phyloP scores from a whole-genome alignment of 2,329 filamentous ascomycete species.

The Hyphodiscus sp. region DNA sequence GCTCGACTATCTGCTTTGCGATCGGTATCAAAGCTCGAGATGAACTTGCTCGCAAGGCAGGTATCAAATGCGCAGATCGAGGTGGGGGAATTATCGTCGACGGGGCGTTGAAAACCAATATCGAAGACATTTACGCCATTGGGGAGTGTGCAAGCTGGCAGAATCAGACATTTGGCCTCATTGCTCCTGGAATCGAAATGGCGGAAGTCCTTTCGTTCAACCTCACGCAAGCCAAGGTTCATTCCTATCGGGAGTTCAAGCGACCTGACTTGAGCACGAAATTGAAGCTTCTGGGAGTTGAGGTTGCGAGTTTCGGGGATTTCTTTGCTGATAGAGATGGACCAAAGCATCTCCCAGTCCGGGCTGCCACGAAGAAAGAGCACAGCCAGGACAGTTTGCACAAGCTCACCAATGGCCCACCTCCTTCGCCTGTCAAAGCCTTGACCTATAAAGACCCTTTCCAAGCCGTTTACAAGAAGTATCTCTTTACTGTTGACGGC shows the following conservation, averaged over 20 bases:
- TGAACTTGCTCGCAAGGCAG: slow-evolving; percentile 62
- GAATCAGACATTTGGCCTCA: slow-evolving; percentile 79
- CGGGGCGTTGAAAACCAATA: slow-evolving; percentile 69
- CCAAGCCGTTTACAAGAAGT: slow-evolving; percentile 86
- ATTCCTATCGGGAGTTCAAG: slow-evolving; percentile 65
- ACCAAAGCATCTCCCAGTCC: slow-evolving; percentile 64
- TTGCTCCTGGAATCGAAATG: slow-evolving; percentile 88
- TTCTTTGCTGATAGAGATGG: slow-evolving; percentile 88
- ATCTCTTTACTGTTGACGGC: slow-evolving; percentile 81
- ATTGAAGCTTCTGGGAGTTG: slow-evolving; percentile 80
- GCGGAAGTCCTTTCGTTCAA: slow-evolving; percentile 89
- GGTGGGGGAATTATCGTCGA: slow-evolving; percentile 63
- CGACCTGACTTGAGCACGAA: slow-evolving; percentile 86
- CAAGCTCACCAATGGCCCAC: slow-evolving; percentile 46
- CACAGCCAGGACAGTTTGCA: slow-evolving; percentile 35
- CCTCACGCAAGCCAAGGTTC: slow-evolving; percentile 72
- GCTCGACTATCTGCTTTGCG: slow-evolving; percentile 80
- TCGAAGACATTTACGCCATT: slow-evolving; percentile 72
- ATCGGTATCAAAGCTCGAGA: slow-evolving; percentile 81
- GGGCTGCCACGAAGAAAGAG: slow-evolving; percentile 41
- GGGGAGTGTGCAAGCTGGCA: slow-evolving; percentile 91
- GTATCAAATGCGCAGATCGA: slow-evolving; percentile 64
- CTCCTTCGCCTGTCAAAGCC: slow-evolving; percentile 64
- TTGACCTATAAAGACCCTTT: slow-evolving; percentile 88
- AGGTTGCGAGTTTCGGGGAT: slow-evolving; percentile 89